These are phyloP conservation scores for Penicillium aurantiogriseum DNA, from an alignment of 2,329 filamentous ascomycete genomes.

Conservation along the genomic window DNA sequence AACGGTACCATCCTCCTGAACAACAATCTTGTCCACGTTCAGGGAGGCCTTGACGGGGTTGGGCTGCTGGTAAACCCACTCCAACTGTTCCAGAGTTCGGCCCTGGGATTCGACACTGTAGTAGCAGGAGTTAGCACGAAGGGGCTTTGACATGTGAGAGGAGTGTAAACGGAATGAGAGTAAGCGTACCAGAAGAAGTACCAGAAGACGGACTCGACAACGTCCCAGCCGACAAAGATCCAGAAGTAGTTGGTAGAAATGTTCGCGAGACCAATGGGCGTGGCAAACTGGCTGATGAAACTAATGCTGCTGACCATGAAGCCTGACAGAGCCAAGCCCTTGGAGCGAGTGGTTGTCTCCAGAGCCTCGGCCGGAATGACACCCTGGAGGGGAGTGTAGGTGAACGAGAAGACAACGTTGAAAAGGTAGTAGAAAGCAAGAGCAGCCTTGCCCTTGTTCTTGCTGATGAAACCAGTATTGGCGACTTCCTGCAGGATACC, in stretches of 20 bases:
- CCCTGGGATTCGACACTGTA: constrained; percentile 52
- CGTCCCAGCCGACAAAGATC: constrained; percentile 52
- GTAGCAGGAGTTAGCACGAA: neutral
- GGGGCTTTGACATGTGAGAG: neutral
- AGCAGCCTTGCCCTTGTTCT: constrained; percentile 44
- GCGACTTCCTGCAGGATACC: constrained; percentile 44
- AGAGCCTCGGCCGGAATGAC: constrained; percentile 51
- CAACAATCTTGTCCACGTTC: constrained; percentile 49
- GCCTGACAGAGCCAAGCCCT: constrained; percentile 48
- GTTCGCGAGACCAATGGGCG: constrained; percentile 47
- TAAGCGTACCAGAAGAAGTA: constrained; percentile 48
- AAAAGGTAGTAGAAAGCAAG: constrained; percentile 52
- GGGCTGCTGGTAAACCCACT: constrained; percentile 52
- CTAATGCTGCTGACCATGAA: constrained; percentile 48
- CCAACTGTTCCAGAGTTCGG: constrained; percentile 51
- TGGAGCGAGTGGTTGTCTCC: constrained; percentile 51
- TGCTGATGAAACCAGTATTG: constrained; percentile 31
- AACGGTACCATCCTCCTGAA: constrained; percentile 48
- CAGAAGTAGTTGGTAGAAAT: constrained; percentile 42
- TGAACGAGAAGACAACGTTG: constrained; percentile 52
- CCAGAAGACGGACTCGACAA: constrained; percentile 45
- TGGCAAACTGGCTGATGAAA: constrained; percentile 52
- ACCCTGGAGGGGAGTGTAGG: constrained; percentile 52
- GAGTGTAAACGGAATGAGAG: neutral
- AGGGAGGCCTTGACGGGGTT: constrained; percentile 53